These are phyloP conservation scores for Phaeosphaeria sp. DNA, from an alignment of 2,329 filamentous ascomycete species.

Conservation along the genomic window DNA sequence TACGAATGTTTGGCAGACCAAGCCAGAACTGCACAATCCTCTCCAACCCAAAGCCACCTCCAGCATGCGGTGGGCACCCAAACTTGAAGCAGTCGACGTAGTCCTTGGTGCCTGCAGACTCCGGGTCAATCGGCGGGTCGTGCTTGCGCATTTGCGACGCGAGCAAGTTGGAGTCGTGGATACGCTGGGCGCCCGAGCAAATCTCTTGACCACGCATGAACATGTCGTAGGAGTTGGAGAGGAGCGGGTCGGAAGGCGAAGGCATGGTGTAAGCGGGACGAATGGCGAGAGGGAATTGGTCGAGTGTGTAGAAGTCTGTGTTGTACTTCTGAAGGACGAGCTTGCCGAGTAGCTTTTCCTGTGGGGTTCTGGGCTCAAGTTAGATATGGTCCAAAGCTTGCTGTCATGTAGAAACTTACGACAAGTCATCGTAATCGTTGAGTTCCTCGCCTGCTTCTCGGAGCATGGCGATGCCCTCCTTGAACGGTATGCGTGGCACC, in stretches of 20 bases:
- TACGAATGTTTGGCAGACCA: constrained; percentile 67
- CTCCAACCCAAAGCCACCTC: constrained; percentile 70
- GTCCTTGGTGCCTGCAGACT: constrained; percentile 65
- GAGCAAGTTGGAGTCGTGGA: constrained; percentile 66
- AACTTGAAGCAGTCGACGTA: constrained; percentile 70
- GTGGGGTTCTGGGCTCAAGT: constrained; percentile 63
- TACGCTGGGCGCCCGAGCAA: constrained; percentile 71
- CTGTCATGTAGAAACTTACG: constrained; percentile 34
- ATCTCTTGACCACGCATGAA: constrained; percentile 76
- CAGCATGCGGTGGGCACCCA: constrained; percentile 69
- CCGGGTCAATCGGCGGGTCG: constrained; percentile 63
- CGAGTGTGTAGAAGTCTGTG: constrained; percentile 95
- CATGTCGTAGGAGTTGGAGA: constrained; percentile 71
- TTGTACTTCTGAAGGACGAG: constrained; percentile 87
- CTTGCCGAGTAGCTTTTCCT: constrained; percentile 87
- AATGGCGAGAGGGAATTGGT: constrained; percentile 91
- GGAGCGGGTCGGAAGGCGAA: constrained; percentile 55
- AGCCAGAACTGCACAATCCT: constrained; percentile 72
- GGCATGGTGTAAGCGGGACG: constrained; percentile 93
- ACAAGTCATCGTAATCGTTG: constrained; percentile 78
- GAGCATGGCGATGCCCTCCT: constrained; percentile 78
- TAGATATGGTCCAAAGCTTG: constrained; percentile 3
- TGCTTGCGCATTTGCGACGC: constrained; percentile 64
- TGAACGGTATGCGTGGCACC: constrained; percentile 77
- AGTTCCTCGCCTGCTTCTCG: constrained; percentile 79